phyloP scores from a whole-genome alignment of 257 asterid genomes.

The Craterostigma plantagineum region DNA sequence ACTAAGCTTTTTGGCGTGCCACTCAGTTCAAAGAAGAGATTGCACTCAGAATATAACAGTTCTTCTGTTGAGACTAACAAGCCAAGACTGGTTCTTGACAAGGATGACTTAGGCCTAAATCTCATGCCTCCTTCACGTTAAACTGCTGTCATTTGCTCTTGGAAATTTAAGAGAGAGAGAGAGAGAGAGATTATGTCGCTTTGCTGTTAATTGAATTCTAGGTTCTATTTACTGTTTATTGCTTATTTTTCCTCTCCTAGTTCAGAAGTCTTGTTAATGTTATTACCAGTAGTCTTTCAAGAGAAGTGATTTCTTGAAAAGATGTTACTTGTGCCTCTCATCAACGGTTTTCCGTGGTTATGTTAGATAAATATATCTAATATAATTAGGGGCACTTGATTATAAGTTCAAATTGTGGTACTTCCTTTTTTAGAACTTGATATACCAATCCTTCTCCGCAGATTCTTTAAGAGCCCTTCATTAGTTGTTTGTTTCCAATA shows the following conservation, averaged over 20 bases:
- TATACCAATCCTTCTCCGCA: too few relatives aligned
- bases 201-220: background rate
- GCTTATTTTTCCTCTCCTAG: background rate
- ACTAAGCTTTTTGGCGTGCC: slow-evolving; percentile 87
- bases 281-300: too few relatives aligned
- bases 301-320: slow-evolving; percentile 4
- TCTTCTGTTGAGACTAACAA: slow-evolving; percentile 34
- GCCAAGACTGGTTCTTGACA: slow-evolving; percentile 47
- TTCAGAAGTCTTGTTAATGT: slow-evolving; percentile 1
- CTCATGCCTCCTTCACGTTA: slow-evolving; percentile 75
- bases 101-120: slow-evolving; percentile 73
- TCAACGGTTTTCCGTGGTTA: background rate
- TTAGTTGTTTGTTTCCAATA: too few relatives aligned
- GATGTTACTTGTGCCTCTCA: background rate
- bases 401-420: background rate
- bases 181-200: background rate
- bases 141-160: slow-evolving; percentile 13
- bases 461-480: slow-evolving; percentile 2
- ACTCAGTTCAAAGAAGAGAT: slow-evolving; percentile 56
- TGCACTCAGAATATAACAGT: slow-evolving; percentile 40
- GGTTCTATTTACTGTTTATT: slow-evolving; percentile 1
- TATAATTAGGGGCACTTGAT: slow-evolving; percentile 9
- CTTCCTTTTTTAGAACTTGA: too few relatives aligned
- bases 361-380: too few relatives aligned
- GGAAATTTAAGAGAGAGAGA: background rate